Evolutionary conservation across 1,284 basidiomycete genomes (phyloP).

Genomic region (Cronartium ribicola): DNA sequence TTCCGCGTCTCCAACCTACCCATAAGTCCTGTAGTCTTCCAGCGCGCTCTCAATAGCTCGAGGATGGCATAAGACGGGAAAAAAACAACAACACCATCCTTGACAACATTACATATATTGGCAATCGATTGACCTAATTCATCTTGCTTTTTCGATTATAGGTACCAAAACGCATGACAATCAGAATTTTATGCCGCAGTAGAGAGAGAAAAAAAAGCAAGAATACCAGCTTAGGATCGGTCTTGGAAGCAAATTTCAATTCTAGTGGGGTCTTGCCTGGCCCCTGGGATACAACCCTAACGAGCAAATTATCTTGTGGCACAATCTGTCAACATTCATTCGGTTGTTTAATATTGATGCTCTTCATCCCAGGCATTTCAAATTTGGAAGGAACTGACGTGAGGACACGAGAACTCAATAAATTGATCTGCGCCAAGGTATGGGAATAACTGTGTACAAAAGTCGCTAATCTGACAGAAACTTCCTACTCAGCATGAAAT

Average conservation of each 20-base stretch:
- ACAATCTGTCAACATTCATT: slow-evolving; percentile 51
- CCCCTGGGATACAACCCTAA: slow-evolving; percentile 71
- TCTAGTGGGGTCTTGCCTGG: slow-evolving; percentile 71
- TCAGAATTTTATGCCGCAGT: not conserved
- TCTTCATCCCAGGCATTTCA: not conserved
- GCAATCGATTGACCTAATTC: slow-evolving; percentile 79
- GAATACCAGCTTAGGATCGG: slow-evolving; percentile 64
- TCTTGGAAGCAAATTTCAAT: slow-evolving; percentile 75
- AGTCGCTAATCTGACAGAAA: slow-evolving; percentile 72
- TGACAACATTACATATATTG: slow-evolving; percentile 73
- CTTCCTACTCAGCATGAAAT: too few relatives aligned
- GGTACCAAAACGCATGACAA: not conserved
- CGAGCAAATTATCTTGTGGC: slow-evolving; percentile 70
- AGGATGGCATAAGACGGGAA: slow-evolving; percentile 87
- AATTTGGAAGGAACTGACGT: slow-evolving; percentile 60
- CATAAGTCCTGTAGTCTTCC: slow-evolving; percentile 64
- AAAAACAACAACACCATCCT: slow-evolving; percentile 87
- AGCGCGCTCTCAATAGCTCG: slow-evolving; percentile 63
- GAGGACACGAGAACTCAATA: slow-evolving; percentile 79
- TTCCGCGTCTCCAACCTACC: slow-evolving; percentile 68
- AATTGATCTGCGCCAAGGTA: slow-evolving; percentile 63
- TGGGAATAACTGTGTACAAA: slow-evolving; percentile 75
- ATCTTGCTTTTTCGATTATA: slow-evolving; percentile 58
- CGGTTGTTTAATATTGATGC: not conserved
- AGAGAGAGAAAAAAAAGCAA: not conserved